A percentile compares a stretch with the other conserved stretches of the same genome.
Evolutionary conservation across 2,329 filamentous ascomycete genomes (phyloP).

Genomic region (Colletotrichum echinochloae): DNA sequence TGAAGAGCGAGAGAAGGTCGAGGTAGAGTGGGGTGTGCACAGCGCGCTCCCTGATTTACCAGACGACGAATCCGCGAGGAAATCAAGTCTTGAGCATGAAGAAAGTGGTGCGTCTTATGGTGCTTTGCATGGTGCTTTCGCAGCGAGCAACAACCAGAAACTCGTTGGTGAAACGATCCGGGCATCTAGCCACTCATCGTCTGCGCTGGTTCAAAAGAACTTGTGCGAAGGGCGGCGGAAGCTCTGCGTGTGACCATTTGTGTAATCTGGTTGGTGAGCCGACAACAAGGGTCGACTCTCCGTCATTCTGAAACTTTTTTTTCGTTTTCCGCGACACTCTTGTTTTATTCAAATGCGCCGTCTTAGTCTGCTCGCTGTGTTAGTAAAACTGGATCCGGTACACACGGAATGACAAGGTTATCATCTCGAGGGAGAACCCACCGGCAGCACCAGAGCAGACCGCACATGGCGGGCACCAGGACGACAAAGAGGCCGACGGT

Average conservation of each 20-base stretch:
- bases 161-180: background rate
- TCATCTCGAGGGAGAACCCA: background rate
- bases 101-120: background rate
- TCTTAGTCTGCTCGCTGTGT: background rate
- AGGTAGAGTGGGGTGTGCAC: background rate
- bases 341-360: constrained; percentile 1
- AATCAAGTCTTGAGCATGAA: background rate
- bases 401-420: background rate
- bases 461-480: constrained; percentile 31
- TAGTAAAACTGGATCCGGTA: background rate
- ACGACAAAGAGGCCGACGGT: constrained; percentile 29
- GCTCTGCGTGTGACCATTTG: background rate
- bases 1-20: background rate
- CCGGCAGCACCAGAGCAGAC: constrained; percentile 26
- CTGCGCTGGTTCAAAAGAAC: background rate
- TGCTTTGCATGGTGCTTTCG: background rate
- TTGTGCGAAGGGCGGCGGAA: background rate
- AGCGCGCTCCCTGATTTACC: background rate
- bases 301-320: background rate
- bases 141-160: no score
- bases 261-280: background rate
- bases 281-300: background rate
- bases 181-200: background rate
- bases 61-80: background rate
- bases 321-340: background rate